These are phyloP conservation scores for Pythium apleroticum DNA, from an alignment of 352 stramenopile genomes.

Conservation along the genomic window DNA sequence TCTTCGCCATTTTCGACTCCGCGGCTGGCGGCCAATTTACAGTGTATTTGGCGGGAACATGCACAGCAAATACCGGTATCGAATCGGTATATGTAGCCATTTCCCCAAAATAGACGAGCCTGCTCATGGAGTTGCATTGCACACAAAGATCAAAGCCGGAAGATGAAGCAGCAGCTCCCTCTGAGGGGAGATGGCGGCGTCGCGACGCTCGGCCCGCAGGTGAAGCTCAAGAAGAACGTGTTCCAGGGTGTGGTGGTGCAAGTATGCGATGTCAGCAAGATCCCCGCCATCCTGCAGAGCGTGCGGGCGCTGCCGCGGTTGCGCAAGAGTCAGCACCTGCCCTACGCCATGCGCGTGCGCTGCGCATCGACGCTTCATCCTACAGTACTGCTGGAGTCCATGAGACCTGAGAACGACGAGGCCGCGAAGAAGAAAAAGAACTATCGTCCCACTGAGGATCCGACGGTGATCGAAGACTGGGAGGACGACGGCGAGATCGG, in stretches of 20 bases:
- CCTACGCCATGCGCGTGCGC: constrained; percentile 47
- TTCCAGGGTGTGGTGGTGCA: constrained; percentile 68
- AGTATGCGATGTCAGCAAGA: constrained; percentile 27
- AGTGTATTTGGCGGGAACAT: constrained; percentile 9
- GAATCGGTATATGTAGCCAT: constrained; percentile 22
- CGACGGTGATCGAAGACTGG: constrained; percentile 46
- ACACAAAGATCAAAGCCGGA: too few species aligned
- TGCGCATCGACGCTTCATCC: constrained; percentile 13
- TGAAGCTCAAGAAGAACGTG: constrained; percentile 67
- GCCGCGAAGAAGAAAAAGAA: constrained; percentile 14
- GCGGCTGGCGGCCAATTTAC: background rate
- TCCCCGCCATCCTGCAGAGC: constrained; percentile 27
- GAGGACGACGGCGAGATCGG: constrained; percentile 53
- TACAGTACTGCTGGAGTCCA: constrained; percentile 9
- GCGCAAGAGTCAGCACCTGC: constrained; percentile 48
- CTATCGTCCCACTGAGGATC: constrained; percentile 26
- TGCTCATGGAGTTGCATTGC: background rate
- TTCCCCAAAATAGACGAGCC: constrained; percentile 6
- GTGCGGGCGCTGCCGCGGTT: constrained; percentile 40
- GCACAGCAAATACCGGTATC: background rate
- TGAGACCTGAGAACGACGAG: constrained; percentile 4
- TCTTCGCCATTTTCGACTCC: constrained; percentile 24
- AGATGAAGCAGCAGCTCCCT: constrained; percentile 28
- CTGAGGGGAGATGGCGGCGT: constrained; percentile 15
- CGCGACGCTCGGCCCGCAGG: constrained; percentile 47